A percentile compares a stretch with the other conserved stretches of the same genome.
Conservation (phyloP, 2,329 filamentous ascomycete species). For the Phaeosphaeria sp. region DNA sequence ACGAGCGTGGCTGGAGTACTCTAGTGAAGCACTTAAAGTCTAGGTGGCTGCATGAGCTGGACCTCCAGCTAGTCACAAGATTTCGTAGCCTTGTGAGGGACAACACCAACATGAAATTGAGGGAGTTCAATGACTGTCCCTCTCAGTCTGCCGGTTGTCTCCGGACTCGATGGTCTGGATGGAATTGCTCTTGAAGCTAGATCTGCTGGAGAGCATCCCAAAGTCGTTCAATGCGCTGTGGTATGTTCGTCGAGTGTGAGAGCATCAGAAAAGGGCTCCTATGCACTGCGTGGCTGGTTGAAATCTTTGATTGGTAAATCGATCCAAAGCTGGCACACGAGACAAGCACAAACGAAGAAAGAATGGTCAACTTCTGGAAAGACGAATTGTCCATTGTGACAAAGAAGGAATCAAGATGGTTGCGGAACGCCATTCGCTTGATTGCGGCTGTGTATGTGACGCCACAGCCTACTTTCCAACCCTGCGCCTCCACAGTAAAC, state of each 20-base stretch:
- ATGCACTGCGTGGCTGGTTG: too few relatives aligned
- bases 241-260: neutral
- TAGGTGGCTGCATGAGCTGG: neutral
- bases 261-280: neutral
- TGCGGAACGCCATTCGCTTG: neutral
- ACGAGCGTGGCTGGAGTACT: neutral
- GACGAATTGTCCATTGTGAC: neutral
- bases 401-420: neutral
- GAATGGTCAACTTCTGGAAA: neutral
- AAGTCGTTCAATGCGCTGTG: too few relatives aligned
- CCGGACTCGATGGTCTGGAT: neutral
- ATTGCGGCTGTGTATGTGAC: neutral
- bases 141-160: neutral
- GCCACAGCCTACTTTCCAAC: neutral
- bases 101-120: neutral
- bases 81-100: neutral
- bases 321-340: neutral
- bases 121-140: neutral
- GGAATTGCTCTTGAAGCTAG: neutral
- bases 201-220: neutral
- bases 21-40: neutral
- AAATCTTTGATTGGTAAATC: too few relatives aligned
- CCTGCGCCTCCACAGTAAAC: neutral
- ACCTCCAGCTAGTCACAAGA: neutral
- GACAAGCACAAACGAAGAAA: neutral